Percentiles rank a stretch among this genome's conserved stretches.
Evolutionary conservation across 2,329 filamentous ascomycete genomes (phyloP).

Genomic region (Emergomyces pasteurianus): DNA sequence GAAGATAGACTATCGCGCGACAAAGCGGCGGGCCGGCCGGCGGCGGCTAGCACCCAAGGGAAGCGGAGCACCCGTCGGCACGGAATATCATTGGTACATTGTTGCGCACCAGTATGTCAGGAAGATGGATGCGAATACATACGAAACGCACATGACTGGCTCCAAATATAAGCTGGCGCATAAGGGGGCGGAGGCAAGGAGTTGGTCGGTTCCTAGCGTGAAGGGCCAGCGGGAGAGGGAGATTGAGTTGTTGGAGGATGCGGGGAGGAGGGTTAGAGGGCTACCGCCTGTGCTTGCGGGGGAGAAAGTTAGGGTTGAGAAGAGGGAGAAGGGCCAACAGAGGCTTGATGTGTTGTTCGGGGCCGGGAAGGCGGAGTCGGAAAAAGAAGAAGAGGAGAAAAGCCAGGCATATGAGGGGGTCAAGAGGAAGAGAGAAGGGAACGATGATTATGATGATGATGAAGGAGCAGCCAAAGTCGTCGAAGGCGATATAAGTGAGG

Average conservation of each 20-base stretch:
- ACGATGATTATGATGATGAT: not conserved
- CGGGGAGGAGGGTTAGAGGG: conserved; percentile 20
- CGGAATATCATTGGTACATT: conserved; percentile 25
- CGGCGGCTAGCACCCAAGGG: conserved; percentile 16
- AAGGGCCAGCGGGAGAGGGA: conserved; percentile 24
- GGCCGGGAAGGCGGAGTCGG: conserved; percentile 7
- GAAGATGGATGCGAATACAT: conserved; percentile 26
- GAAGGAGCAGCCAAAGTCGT: not conserved
- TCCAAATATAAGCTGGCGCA: conserved; percentile 28
- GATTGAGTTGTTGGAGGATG: conserved; percentile 23
- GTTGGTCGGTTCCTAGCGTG: conserved; percentile 25
- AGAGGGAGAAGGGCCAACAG: conserved; percentile 21
- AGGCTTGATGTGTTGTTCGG: conserved; percentile 21
- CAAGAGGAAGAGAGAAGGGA: conserved; percentile 12
- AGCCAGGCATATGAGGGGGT: not conserved
- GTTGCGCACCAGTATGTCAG: conserved; percentile 26
- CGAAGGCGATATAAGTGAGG: not conserved
- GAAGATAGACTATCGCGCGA: conserved; percentile 22
- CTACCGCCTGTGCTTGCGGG: conserved; percentile 22
- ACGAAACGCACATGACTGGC: conserved; percentile 23
- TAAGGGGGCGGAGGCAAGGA: conserved; percentile 10
- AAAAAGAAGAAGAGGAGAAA: not conserved
- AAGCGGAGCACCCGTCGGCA: conserved; percentile 24
- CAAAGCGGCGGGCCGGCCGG: conserved; percentile 17
- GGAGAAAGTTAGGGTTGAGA: conserved; percentile 23